Conservation (phyloP, 192 early-diverging fungal species). For the Coemansia sp. region DNA sequence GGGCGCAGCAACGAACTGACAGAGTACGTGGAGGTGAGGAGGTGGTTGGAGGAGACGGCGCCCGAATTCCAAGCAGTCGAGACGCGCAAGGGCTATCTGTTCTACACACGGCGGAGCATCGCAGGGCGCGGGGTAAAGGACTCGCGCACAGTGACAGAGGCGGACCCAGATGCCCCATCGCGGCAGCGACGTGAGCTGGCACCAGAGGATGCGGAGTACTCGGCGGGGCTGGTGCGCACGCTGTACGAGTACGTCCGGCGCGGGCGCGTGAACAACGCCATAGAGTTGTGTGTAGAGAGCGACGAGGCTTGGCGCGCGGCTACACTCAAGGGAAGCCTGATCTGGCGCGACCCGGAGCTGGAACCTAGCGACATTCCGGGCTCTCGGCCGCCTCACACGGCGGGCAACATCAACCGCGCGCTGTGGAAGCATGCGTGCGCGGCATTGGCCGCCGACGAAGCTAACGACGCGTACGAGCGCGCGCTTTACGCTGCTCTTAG, state of each 20-base stretch:
- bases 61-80: slow-evolving; percentile 49
- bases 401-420: slow-evolving; percentile 46
- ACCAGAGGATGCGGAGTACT: slow-evolving; percentile 48
- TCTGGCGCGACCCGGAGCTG: slow-evolving; percentile 57
- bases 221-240: slow-evolving; percentile 62
- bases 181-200: slow-evolving; percentile 39
- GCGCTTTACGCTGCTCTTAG: slow-evolving; percentile 75
- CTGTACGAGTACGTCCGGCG: slow-evolving; percentile 78
- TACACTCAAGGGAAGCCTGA: slow-evolving; percentile 65
- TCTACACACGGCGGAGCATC: slow-evolving; percentile 52
- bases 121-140: slow-evolving; percentile 18
- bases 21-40: slow-evolving; percentile 48
- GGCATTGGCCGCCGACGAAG: slow-evolving; percentile 44
- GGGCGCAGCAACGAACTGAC: slow-evolving; percentile 20
- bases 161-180: slow-evolving; percentile 41
- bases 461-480: slow-evolving; percentile 67
- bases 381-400: slow-evolving; percentile 31
- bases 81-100: slow-evolving; percentile 55
- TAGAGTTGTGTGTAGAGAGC: slow-evolving; percentile 69
- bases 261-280: slow-evolving; percentile 64
- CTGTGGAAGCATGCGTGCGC: slow-evolving; percentile 53
- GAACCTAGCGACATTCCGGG: slow-evolving; percentile 24
- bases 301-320: slow-evolving; percentile 84
- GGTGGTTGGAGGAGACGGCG: slow-evolving; percentile 56
- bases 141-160: slow-evolving; percentile 30